phyloP scores from a whole-genome alignment of 1,139 yeast species.

The Kurtzmaniella quercitrusa region DNA sequence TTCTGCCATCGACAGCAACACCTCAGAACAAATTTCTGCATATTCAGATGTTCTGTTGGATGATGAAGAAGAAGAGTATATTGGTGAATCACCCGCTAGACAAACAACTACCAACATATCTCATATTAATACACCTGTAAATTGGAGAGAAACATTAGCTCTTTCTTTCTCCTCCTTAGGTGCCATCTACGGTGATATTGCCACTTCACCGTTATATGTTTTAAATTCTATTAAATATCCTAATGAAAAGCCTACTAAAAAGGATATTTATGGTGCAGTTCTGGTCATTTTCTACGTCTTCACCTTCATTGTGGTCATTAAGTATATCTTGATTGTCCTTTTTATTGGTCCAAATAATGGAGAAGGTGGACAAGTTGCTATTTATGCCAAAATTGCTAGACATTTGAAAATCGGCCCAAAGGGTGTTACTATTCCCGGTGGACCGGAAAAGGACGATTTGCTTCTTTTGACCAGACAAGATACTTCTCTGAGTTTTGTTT shows the following conservation, averaged over 20 bases:
- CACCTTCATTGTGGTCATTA: constrained; percentile 48
- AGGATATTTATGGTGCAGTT: constrained; percentile 47
- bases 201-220: constrained; percentile 57
- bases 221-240: constrained; percentile 40
- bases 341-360: constrained; percentile 51
- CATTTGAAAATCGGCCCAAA: constrained; percentile 43
- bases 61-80: constrained; percentile 6
- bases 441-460: constrained; percentile 28
- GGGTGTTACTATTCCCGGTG: constrained; percentile 41
- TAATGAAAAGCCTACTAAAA: constrained; percentile 23
- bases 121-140: background rate
- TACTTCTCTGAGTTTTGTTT: constrained; percentile 26
- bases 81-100: background rate
- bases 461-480: constrained; percentile 39
- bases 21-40: constrained; percentile 1
- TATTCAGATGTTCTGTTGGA: constrained; percentile 1
- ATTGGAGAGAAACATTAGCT: constrained; percentile 20
- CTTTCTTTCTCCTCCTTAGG: constrained; percentile 43
- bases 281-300: constrained; percentile 54
- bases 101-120: background rate
- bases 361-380: constrained; percentile 62
- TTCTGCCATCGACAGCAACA: background rate
- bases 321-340: constrained; percentile 47
- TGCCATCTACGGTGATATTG: constrained; percentile 59
- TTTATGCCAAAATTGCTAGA: constrained; percentile 53